A percentile compares a stretch with the other conserved stretches of the same genome.
phyloP scores from a whole-genome alignment of 1,284 basidiomycete species.

The Phlebopus sp. region DNA sequence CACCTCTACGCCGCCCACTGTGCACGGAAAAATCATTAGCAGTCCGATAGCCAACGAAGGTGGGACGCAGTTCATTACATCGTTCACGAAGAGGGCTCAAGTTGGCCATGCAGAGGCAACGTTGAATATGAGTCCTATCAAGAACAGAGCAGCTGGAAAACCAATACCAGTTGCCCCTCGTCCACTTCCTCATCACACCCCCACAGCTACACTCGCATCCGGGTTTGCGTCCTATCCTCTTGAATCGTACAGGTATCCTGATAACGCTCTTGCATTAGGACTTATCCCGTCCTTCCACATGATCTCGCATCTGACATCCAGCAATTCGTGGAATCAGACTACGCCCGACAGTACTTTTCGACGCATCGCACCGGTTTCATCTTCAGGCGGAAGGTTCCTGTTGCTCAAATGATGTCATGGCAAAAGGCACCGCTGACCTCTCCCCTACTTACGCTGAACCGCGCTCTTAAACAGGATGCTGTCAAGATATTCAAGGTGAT shows the following conservation, averaged over 20 bases:
- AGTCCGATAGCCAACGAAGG: slow-evolving; percentile 63
- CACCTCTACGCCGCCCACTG: slow-evolving; percentile 38
- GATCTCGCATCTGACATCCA: slow-evolving; percentile 81
- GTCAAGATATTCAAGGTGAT: slow-evolving; percentile 85
- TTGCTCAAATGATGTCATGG: slow-evolving; percentile 86
- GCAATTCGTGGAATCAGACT: slow-evolving; percentile 80
- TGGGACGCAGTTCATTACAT: slow-evolving; percentile 29
- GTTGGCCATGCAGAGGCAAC: slow-evolving; percentile 55
- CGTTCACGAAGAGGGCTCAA: slow-evolving; percentile 1
- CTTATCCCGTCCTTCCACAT: slow-evolving; percentile 58
- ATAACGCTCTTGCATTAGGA: slow-evolving; percentile 16
- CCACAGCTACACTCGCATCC: slow-evolving; percentile 52
- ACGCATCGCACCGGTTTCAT: slow-evolving; percentile 83
- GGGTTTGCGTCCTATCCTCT: slow-evolving; percentile 45
- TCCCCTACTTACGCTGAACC: slow-evolving; percentile 71
- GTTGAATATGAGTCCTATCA: slow-evolving; percentile 67
- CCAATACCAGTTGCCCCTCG: slow-evolving; percentile 64
- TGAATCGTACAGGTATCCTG: slow-evolving; percentile 3
- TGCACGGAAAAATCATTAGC: slow-evolving; percentile 64
- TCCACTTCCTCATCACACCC: slow-evolving; percentile 27
- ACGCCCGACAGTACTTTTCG: slow-evolving; percentile 85
- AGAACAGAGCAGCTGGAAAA: slow-evolving; percentile 55
- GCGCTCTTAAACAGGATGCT: slow-evolving; percentile 69
- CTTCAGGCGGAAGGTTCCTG: slow-evolving; percentile 74
- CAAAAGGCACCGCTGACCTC: slow-evolving; percentile 74